Conservation (phyloP, 257 asterid genomes). For the Solanum clarkiae region DNA sequence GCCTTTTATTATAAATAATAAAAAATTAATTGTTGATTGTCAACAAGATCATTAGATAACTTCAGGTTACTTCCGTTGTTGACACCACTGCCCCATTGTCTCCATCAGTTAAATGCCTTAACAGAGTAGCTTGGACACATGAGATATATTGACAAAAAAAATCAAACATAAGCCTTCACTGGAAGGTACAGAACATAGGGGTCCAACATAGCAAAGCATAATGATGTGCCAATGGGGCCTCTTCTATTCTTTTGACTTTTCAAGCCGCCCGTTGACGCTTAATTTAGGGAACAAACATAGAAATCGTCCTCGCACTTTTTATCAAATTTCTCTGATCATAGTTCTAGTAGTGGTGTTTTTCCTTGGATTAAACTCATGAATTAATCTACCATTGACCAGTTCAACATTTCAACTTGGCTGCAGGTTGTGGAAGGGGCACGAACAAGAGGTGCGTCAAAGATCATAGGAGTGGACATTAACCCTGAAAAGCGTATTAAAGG, state of each 20-base stretch:
- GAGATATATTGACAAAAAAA: no score
- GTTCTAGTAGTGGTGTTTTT: neutral
- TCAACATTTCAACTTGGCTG: neutral
- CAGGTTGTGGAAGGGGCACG: conserved; percentile 94
- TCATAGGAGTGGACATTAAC: conserved; percentile 80
- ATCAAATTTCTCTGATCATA: neutral
- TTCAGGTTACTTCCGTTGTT: neutral
- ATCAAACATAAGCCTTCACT: neutral
- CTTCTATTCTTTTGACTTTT: no score
- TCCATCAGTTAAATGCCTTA: neutral
- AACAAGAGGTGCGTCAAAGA: conserved; percentile 59
- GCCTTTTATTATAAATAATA: neutral
- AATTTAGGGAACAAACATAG: neutral
- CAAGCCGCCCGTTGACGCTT: neutral
- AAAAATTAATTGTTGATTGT: neutral
- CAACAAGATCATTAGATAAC: neutral
- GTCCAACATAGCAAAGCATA: neutral
- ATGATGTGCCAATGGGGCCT: neutral
- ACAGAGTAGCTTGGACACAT: neutral
- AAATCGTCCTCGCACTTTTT: neutral
- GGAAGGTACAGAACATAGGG: neutral
- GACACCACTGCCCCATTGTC: neutral
- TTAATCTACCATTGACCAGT: neutral
- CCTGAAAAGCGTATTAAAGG: conserved; percentile 53
- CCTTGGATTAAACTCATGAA: neutral